Evolutionary conservation across 2,329 filamentous ascomycete genomes (phyloP).

Genomic region (Fusarium verrucosum): DNA sequence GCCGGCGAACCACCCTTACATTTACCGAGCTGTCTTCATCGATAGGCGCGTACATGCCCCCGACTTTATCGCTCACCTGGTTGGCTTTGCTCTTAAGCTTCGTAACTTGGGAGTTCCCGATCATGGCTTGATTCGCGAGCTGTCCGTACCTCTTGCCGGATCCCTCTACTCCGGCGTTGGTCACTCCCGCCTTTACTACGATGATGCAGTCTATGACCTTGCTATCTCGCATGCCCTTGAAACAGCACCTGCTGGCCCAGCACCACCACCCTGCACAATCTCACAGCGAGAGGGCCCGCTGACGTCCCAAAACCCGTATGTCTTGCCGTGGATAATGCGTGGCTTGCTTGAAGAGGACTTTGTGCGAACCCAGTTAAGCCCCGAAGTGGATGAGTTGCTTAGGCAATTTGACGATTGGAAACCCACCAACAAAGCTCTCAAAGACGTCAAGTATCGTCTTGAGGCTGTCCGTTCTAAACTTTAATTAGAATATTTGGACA

Average conservation of each 20-base stretch:
- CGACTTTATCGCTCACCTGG: slow-evolving; percentile 91
- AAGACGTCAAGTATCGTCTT: slow-evolving; percentile 93
- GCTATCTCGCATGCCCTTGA: slow-evolving; percentile 78
- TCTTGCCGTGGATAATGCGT: slow-evolving; percentile 94
- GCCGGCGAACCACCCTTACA: slow-evolving; percentile 87
- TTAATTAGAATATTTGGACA: slow-evolving; percentile 39
- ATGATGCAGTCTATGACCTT: slow-evolving; percentile 83
- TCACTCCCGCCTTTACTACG: slow-evolving; percentile 92
- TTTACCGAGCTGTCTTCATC: slow-evolving; percentile 95
- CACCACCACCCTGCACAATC: slow-evolving; percentile 46
- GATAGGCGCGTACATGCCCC: slow-evolving; percentile 91
- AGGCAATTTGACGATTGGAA: slow-evolving; percentile 93
- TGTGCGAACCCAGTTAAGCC: slow-evolving; percentile 80
- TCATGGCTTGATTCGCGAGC: slow-evolving; percentile 90
- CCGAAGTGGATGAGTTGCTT: slow-evolving; percentile 83
- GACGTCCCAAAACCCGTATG: slow-evolving; percentile 79
- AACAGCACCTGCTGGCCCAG: slow-evolving; percentile 65
- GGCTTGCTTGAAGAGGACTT: slow-evolving; percentile 91
- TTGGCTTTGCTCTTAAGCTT: slow-evolving; percentile 92
- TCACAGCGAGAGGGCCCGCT: slow-evolving; percentile 47
- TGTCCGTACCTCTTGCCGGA: slow-evolving; percentile 87
- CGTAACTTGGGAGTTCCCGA: slow-evolving; percentile 93
- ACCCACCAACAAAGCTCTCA: slow-evolving; percentile 86
- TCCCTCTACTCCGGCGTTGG: slow-evolving; percentile 92
- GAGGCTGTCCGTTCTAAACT: slow-evolving; percentile 91